These are phyloP conservation scores for Candida corydali DNA, from an alignment of 805 yeast genomes.

Conservation along the genomic window DNA sequence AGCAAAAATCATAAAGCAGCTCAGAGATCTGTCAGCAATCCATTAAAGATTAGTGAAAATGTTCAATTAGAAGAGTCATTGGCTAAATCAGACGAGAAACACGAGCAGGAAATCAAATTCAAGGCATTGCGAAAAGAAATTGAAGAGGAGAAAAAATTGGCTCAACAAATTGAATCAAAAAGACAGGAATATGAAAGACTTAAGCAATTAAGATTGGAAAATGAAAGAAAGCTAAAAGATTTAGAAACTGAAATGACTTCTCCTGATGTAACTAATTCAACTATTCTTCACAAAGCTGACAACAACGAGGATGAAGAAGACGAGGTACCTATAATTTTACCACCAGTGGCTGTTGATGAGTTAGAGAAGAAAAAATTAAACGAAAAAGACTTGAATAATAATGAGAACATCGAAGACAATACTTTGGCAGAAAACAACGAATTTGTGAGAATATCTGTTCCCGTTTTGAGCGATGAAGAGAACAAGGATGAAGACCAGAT, in stretches of 20 bases:
- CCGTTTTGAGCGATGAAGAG: constrained; percentile 3
- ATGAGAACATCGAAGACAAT: not conserved
- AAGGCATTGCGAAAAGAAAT: constrained; percentile 30
- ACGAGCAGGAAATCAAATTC: constrained; percentile 24
- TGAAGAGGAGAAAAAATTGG: constrained; percentile 34
- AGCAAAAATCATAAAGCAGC: constrained; percentile 1
- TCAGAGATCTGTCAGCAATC: constrained; percentile 5
- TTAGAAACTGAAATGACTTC: constrained; percentile 9
- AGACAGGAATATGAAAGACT: constrained; percentile 34
- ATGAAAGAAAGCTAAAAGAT: constrained; percentile 21
- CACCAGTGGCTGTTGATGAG: constrained; percentile 20
- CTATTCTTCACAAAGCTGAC: constrained; percentile 9
- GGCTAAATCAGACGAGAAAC: constrained; percentile 17
- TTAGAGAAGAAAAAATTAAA: constrained; percentile 13
- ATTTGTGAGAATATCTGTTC: constrained; percentile 2
- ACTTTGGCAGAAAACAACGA: not conserved
- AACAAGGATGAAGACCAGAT: constrained; percentile 2
- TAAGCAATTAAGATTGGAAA: constrained; percentile 16
- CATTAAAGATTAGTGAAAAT: constrained; percentile 13
- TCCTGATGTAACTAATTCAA: constrained; percentile 3
- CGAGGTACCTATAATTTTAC: constrained; percentile 18
- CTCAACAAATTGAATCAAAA: constrained; percentile 34
- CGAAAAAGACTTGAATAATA: too few species aligned
- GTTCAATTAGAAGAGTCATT: constrained; percentile 18
- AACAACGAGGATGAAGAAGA: constrained; percentile 11